phyloP scores from a whole-genome alignment of 345 rosid species.

The Eutrema japonicum region DNA sequence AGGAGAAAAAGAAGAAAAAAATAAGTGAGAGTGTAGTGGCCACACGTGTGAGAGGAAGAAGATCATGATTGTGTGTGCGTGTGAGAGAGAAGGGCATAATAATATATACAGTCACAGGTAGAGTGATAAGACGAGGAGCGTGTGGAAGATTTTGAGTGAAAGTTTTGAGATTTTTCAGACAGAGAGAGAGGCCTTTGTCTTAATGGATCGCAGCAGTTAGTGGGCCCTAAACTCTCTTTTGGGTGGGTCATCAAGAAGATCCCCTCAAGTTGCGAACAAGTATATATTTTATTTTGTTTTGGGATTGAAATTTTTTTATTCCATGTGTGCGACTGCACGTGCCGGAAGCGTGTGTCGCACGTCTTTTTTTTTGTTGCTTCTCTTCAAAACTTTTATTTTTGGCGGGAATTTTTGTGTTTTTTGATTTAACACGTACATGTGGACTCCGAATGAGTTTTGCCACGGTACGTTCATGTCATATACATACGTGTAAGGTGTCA shows the following conservation, averaged over 20 bases:
- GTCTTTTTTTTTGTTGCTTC: constrained; percentile 34
- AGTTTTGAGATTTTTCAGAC: constrained; percentile 5
- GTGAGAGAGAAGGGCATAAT: constrained; percentile 23
- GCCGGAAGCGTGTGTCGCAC: constrained; percentile 45
- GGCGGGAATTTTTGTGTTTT: constrained; percentile 42
- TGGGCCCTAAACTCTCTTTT: constrained; percentile 17
- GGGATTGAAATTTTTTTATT: constrained; percentile 18
- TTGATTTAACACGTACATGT: constrained; percentile 14
- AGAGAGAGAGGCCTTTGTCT: constrained; percentile 22
- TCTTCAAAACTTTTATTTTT: constrained; percentile 44
- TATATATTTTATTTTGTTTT: neutral
- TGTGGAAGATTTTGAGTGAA: constrained; percentile 32
- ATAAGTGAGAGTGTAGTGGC: constrained; percentile 10
- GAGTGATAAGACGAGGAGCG: constrained; percentile 41
- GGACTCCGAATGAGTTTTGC: constrained; percentile 32
- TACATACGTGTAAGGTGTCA: constrained; percentile 41
- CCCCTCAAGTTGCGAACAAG: constrained; percentile 9
- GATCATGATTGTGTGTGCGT: constrained; percentile 24
- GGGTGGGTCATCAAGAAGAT: neutral
- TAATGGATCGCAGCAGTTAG: constrained; percentile 42
- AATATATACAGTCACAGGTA: constrained; percentile 18
- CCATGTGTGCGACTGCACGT: constrained; percentile 38
- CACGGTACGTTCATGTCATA: constrained; percentile 23
- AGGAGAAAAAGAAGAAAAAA: constrained; percentile 46
- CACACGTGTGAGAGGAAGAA: constrained; percentile 37